Percentiles rank a stretch among this genome's conserved stretches.
These are phyloP conservation scores for Phytophthora pini DNA, from an alignment of 352 stramenopile species.

Conservation along the genomic window DNA sequence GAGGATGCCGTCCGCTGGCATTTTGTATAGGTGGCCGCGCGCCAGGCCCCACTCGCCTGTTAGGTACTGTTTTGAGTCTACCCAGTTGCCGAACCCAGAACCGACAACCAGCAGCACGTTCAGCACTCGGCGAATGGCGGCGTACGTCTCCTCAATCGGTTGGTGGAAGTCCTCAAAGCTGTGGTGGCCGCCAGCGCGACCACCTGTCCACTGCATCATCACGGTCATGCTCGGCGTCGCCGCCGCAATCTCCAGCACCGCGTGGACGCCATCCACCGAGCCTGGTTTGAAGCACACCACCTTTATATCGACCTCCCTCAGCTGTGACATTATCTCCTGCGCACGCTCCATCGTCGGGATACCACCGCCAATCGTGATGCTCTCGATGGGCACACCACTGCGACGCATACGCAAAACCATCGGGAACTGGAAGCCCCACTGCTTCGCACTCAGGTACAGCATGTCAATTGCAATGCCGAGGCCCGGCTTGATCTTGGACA, in stretches of 20 bases:
- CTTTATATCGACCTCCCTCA: constrained; percentile 74
- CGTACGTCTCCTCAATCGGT: constrained; percentile 78
- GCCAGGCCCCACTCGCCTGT: constrained; percentile 84
- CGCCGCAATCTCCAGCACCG: constrained; percentile 80
- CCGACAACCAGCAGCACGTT: constrained; percentile 89
- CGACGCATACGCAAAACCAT: constrained; percentile 86
- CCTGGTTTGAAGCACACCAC: constrained; percentile 86
- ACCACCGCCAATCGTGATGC: constrained; percentile 87
- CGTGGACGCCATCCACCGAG: constrained; percentile 76
- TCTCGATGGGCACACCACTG: constrained; percentile 84
- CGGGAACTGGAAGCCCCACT: constrained; percentile 91
- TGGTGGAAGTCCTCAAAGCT: constrained; percentile 91
- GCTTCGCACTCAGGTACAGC: constrained; percentile 91
- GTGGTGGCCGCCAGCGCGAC: constrained; percentile 88
- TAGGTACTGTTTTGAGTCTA: constrained; percentile 81
- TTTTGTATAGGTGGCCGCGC: constrained; percentile 59
- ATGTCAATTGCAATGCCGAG: constrained; percentile 87
- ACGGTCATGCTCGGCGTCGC: constrained; percentile 69
- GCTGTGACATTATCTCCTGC: constrained; percentile 78
- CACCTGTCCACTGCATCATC: constrained; percentile 90
- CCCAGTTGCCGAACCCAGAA: constrained; percentile 88
- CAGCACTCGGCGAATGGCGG: constrained; percentile 71
- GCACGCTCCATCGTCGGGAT: constrained; percentile 84
- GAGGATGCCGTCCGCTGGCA: constrained; percentile 86
- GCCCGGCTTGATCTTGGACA: constrained; percentile 77